These are phyloP conservation scores for Suhomyces prunicola DNA, from an alignment of 805 yeast species.

Conservation along the genomic window DNA sequence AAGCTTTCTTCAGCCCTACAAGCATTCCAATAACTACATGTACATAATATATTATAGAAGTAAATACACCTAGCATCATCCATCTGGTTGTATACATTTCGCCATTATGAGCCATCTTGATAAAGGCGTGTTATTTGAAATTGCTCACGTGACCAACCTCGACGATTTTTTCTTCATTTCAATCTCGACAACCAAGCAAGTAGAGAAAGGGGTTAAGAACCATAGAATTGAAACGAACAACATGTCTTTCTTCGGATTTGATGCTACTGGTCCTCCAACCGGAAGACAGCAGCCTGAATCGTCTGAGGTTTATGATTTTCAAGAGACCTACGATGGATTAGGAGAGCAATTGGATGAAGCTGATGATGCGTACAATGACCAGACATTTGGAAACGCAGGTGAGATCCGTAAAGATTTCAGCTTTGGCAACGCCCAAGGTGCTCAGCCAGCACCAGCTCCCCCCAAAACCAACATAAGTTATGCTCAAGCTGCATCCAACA, in stretches of 20 bases:
- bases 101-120: neutral
- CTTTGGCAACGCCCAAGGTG: constrained; percentile 36
- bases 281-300: constrained; percentile 12
- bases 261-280: constrained; percentile 42
- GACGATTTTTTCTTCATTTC: neutral
- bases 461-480: constrained; percentile 32
- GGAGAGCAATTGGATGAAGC: constrained; percentile 63
- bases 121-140: neutral
- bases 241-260: constrained; percentile 71
- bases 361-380: constrained; percentile 78
- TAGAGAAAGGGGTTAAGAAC: neutral
- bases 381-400: constrained; percentile 63
- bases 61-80: neutral
- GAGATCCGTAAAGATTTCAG: constrained; percentile 61
- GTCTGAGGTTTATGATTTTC: constrained; percentile 60
- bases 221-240: neutral
- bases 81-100: too few relatives aligned
- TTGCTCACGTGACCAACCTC: neutral
- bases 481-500: constrained; percentile 38
- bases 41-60: constrained; percentile 1
- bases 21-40: constrained; percentile 42
- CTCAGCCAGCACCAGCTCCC: constrained; percentile 3
- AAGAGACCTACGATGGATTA: constrained; percentile 77
- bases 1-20: constrained; percentile 80
- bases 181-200: neutral